A percentile compares a stretch with the other conserved stretches of the same genome.
phyloP scores from a whole-genome alignment of 2,329 filamentous ascomycete genomes.

The Beauveria pseudobassiana region DNA sequence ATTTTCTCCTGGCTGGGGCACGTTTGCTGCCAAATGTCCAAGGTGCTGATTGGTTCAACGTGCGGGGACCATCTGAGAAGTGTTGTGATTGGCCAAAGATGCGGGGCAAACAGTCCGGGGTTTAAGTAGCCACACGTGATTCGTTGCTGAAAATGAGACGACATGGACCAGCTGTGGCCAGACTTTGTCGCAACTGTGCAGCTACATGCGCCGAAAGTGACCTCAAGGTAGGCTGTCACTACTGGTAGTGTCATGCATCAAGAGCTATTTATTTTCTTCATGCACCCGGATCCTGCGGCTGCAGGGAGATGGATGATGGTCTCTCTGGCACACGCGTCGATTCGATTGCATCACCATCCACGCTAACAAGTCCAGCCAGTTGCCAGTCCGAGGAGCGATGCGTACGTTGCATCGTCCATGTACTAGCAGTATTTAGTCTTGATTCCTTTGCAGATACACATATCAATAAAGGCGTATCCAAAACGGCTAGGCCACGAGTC shows the following conservation, averaged over 20 bases:
- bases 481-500: no score
- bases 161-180: neutral
- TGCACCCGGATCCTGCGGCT: neutral
- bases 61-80: constrained; percentile 4
- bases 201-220: neutral
- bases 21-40: neutral
- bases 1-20: constrained; percentile 10
- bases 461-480: no score
- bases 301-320: neutral
- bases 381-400: no score
- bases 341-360: neutral
- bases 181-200: neutral
- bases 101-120: constrained; percentile 21
- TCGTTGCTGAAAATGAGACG: constrained; percentile 8
- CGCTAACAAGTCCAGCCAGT: neutral
- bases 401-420: neutral
- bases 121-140: constrained; percentile 12
- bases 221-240: neutral
- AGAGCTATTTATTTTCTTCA: neutral
- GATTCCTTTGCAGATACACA: no score
- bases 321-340: neutral
- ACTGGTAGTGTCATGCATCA: neutral
- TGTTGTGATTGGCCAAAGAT: constrained; percentile 24
- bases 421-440: no score
- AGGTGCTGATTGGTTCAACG: neutral